Evolutionary conservation across 805 yeast genomes (phyloP), one percentile per base, ranked within the genome.

Genomic region (Nakazawaea siamensis): DNA sequence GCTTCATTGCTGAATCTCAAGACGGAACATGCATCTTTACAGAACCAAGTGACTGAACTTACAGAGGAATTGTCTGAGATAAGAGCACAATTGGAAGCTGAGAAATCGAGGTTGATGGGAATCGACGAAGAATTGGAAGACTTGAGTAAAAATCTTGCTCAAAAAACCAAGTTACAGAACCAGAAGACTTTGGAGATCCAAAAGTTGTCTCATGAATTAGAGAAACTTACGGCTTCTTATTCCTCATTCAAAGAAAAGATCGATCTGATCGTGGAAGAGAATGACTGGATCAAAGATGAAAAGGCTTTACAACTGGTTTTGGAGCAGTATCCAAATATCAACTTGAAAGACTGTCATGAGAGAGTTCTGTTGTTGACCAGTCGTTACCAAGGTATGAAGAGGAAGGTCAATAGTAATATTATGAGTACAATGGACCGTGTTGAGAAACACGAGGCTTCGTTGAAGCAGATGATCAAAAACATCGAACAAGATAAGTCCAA

Each of bases 381-480:
- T 21, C 68, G 76, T 42, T 74, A 76, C 48, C 68, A 73, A 36
- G 73, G 72, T 4, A 75, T 90, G 82, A 80, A 73, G 57, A 69
- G 86, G 37, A 84, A 79, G 43, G 94, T 88, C 13, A 86, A 87
- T 47, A 68, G 80, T 2, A 82, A 87, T 49, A 85, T 86, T 42
- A 83, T 83, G 94, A 78, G 78, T 48, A 83, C 82, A 82, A 84
- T 86, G 43, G 96, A 87, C 49, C 85, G 77, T 45, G 94, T 85
- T 18, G 95, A 87, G 52, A 86, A 81, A 66, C 85, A 86, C 51
- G 97, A 87, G 50, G 54, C 66, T 7, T 67, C 88, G 4, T 65
- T 90, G 49, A 79, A 73, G 45, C 68, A 73, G 7, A 87, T 85
- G 88, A 81, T 90, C 43, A 71, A 68, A 42, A 86, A 95, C 4